phyloP scores from a whole-genome alignment of 2,329 filamentous ascomycete genomes.

The Paraconiothyrium brasiliense region DNA sequence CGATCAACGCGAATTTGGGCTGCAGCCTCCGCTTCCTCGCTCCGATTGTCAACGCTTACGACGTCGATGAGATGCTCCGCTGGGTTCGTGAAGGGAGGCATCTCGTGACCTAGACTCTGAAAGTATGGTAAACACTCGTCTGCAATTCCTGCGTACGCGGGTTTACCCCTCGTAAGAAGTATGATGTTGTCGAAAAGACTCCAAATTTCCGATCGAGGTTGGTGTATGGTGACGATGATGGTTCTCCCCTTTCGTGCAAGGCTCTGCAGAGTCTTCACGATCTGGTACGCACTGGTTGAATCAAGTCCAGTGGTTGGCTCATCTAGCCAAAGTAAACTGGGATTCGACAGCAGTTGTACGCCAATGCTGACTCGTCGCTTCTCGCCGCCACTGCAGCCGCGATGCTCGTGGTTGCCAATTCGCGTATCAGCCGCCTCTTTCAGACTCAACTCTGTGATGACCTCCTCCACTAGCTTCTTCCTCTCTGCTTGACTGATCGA shows the following conservation, averaged over 20 bases:
- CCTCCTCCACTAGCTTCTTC: conserved; percentile 73
- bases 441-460: conserved; percentile 77
- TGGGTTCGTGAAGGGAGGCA: conserved; percentile 79
- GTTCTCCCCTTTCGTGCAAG: conserved; percentile 75
- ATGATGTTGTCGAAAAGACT: conserved; percentile 77
- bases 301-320: conserved; percentile 83
- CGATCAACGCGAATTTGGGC: conserved; percentile 68
- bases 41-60: conserved; percentile 77
- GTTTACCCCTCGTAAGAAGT: conserved; percentile 72
- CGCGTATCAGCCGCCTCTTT: conserved; percentile 81
- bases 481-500: conserved; percentile 68
- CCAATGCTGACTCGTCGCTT: conserved; percentile 80
- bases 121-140: conserved; percentile 72
- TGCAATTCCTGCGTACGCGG: conserved; percentile 72
- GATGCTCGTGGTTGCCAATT: conserved; percentile 75
- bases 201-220: conserved; percentile 83
- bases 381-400: conserved; percentile 81
- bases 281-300: conserved; percentile 78
- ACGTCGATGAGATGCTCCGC: conserved; percentile 80
- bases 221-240: conserved; percentile 78
- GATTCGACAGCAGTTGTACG: conserved; percentile 81
- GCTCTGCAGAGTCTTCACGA: conserved; percentile 74
- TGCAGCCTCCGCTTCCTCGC: conserved; percentile 69
- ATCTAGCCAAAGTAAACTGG: conserved; percentile 79
- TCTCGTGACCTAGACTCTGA: conserved; percentile 64